Conservation (phyloP, 495 filamentous ascomycete genomes). For the Patellaria atrata region DNA sequence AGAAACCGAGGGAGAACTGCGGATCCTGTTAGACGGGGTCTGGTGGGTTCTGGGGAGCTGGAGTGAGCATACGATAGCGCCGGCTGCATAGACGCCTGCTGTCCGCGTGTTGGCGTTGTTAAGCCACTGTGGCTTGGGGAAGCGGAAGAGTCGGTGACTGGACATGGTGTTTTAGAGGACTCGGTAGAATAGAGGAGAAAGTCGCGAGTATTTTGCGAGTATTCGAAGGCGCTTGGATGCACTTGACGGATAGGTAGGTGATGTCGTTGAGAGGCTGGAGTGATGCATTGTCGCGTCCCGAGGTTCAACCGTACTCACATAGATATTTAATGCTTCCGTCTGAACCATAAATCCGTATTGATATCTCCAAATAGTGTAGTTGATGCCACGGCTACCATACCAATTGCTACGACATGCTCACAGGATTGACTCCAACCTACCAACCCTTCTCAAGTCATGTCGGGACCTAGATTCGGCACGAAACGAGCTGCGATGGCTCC, state of each 20-base stretch:
- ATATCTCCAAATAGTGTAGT: too few relatives aligned
- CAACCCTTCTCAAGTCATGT: slow-evolving; percentile 53
- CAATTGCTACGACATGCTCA: slow-evolving; percentile 43
- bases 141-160: slow-evolving; percentile 28
- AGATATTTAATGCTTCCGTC: too few relatives aligned
- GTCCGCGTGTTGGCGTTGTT: slow-evolving; percentile 73
- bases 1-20: slow-evolving; percentile 95
- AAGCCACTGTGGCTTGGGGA: slow-evolving; percentile 53
- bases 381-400: slow-evolving; percentile 71
- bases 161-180: slow-evolving; percentile 18
- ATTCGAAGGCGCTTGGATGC: too few relatives aligned
- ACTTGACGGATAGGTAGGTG: too few relatives aligned
- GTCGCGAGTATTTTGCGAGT: too few relatives aligned
- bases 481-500: slow-evolving; percentile 80
- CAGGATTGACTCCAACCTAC: slow-evolving; percentile 42
- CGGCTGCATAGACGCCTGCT: slow-evolving; percentile 71
- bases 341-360: too few relatives aligned
- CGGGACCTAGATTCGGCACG: slow-evolving; percentile 49
- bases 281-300: too few relatives aligned
- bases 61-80: slow-evolving; percentile 61
- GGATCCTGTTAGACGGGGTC: background rate
- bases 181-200: too few relatives aligned
- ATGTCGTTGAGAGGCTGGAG: too few relatives aligned
- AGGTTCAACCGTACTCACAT: too few relatives aligned
- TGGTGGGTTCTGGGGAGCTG: slow-evolving; percentile 1